These are phyloP conservation scores for Paramyrothecium roridum DNA, from an alignment of 2,329 filamentous ascomycete species.

Conservation along the genomic window DNA sequence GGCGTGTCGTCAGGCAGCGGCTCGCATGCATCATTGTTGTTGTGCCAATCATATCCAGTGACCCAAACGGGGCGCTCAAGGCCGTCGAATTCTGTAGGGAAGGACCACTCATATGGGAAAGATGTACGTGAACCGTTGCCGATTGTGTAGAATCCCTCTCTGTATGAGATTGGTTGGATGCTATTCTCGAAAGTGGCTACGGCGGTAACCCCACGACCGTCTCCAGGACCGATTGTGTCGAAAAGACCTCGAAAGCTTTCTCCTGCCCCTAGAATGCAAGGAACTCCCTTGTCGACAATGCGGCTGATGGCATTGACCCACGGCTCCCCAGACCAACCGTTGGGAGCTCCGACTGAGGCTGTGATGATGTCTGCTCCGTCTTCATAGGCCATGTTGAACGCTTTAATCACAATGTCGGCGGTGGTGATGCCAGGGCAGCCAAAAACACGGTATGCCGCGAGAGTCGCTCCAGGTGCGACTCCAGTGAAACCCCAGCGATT, in stretches of 20 bases:
- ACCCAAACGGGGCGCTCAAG: background rate
- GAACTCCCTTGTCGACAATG: background rate
- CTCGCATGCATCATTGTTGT: background rate
- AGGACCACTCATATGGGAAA: background rate
- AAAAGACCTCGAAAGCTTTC: background rate
- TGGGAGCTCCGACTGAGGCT: constrained; percentile 37
- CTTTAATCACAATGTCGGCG: constrained; percentile 52
- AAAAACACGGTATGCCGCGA: constrained; percentile 53
- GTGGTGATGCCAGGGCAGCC: constrained; percentile 37
- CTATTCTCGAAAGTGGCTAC: constrained; percentile 40
- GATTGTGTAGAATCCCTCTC: constrained; percentile 24
- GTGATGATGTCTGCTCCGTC: constrained; percentile 52
- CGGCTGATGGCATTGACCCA: background rate
- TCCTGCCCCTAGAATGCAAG: background rate
- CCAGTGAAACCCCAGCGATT: constrained; percentile 49
- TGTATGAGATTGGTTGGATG: constrained; percentile 30
- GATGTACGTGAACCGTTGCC: constrained; percentile 8
- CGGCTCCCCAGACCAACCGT: background rate
- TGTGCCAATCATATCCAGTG: background rate
- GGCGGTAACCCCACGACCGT: constrained; percentile 37
- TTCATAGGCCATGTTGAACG: constrained; percentile 54
- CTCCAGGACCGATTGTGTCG: constrained; percentile 22
- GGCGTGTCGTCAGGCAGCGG: constrained; percentile 43
- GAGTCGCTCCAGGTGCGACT: constrained; percentile 48
- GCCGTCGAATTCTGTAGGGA: background rate